Evolutionary conservation across 1,284 basidiomycete species (phyloP), one percentile per base, ranked within the genome.

Genomic region (Apiotrichum sp.): DNA sequence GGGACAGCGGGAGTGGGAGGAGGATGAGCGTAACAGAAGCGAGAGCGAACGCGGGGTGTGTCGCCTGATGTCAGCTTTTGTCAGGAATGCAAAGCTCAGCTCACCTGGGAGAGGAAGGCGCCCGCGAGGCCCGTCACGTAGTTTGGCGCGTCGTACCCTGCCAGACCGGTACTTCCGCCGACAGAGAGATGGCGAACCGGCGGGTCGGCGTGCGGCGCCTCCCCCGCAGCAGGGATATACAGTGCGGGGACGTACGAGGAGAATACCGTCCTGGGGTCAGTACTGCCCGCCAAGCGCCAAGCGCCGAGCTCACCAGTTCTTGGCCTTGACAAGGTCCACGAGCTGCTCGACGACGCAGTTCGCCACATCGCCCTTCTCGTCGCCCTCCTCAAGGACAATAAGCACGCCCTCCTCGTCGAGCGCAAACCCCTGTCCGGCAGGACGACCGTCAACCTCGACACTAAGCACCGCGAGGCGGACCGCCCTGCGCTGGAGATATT

Each of bases 231-330:
- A 40, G 69, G 65, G 31, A 73, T 71, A 62, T 73, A 73, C 63
- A 73, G 68, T 1, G 68, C 55, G 2, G 71, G 71, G 2, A 70
- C 63, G 55, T 74, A 72, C 5, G 69, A 64, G 10, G 70, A 64
- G 38, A 72, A 31, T 1, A 70, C 47, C 3, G 64, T 69, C 70
- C 71, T 73, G 13, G 4, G n/a, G 10, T 22, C 33, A 5, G 9
- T 6, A 1, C 10, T 11, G 35, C 4, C 29, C 29, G 11, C 10
- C 4, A 13, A 7, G 13, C 9, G 50, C 59, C 31, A 14, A 38
- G 29, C 29, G 29, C 29, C 14, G 36, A 38, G 14, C 36, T 10
- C 35, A 61, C 60, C 60, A 61, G 3, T 13, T 41, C 10, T 50
- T 16, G 34, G 52, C 60, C 16, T 35, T 38, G 14, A 61, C 11